Evolutionary conservation across 2,329 filamentous ascomycete genomes (phyloP), one percentile per base, ranked within the genome.

Genomic region (Fusarium pseudocircinatum): DNA sequence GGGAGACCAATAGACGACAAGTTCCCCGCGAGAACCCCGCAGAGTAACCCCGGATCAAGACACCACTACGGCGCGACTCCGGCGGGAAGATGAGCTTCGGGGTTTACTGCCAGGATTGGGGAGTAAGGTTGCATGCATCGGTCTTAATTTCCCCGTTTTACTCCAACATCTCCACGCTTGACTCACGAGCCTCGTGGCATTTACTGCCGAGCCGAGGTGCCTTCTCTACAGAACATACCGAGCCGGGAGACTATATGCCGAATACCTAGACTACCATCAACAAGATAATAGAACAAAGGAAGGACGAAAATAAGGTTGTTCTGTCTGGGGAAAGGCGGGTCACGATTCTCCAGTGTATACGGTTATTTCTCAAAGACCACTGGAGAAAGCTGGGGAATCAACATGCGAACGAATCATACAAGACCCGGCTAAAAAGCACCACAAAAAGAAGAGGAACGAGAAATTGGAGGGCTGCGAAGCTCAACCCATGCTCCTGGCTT

Each of bases 61-160:
- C 69, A 73, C 66, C 59, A 70, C 65, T 60, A 70, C 72, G 65
- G 72, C 72, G 72, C 73, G 60, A 74, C 69, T 75, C 65, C 72
- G 72, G 72, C 32, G 42, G 56, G 24, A 50, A n/a, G 10, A 16
- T 16, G 32, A 32, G 46, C 46, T n/a, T 72, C 63, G 59, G 70
- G 65, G 69, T 69, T 69, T 30, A 52, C 28, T 47, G 46, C 63
- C 64, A 62, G 47, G 60, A 52, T 64, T 53, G 37, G 30, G 60
- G 58, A 39, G 40, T 47, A 62, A 53, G 61, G 62, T 66, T 71
- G 56, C 73, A 75, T 63, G 36, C 47, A 54, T 69, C 70, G 73
- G 73, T 49, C 50, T 43, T 60, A 58, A 74, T 75, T 75, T 63
- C 73, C 73, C 73, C 73, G 72, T 62, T 59, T 54, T 70, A 58